These are phyloP conservation scores for Trichoderma sp. DNA, from an alignment of 2,329 filamentous ascomycete genomes.

Conservation along the genomic window DNA sequence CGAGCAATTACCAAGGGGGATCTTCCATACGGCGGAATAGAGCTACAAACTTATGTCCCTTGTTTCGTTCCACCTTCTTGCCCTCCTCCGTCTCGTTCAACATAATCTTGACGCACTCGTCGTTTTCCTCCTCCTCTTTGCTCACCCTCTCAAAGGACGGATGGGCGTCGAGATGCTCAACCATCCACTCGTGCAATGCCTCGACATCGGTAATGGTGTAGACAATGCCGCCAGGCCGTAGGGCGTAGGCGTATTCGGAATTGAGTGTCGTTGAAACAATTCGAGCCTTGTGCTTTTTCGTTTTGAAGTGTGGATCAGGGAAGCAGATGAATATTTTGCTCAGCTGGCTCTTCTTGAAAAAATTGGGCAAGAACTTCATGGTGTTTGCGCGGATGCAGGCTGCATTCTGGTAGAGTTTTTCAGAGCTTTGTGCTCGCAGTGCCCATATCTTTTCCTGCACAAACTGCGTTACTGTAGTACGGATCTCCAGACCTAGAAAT, in stretches of 20 bases:
- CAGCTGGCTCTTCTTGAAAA: slow-evolving; percentile 80
- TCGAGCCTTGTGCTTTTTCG: slow-evolving; percentile 92
- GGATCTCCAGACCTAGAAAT: slow-evolving; percentile 80
- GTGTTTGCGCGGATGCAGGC: slow-evolving; percentile 88
- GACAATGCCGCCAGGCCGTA: slow-evolving; percentile 79
- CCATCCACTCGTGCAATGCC: slow-evolving; percentile 92
- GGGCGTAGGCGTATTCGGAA: slow-evolving; percentile 88
- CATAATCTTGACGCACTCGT: slow-evolving; percentile 75
- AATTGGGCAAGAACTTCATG: slow-evolving; percentile 99
- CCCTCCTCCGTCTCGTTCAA: slow-evolving; percentile 88
- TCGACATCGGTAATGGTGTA: slow-evolving; percentile 99
- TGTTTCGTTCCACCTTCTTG: slow-evolving; percentile 92
- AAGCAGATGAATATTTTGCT: slow-evolving; percentile 97
- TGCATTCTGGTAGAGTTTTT: slow-evolving; percentile 75
- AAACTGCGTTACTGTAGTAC: slow-evolving; percentile 84
- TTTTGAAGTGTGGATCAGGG: slow-evolving; percentile 97
- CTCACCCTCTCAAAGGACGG: slow-evolving; percentile 75
- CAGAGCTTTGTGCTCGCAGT: slow-evolving; percentile 65
- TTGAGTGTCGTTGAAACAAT: slow-evolving; percentile 89
- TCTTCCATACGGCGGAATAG: slow-evolving; percentile 80
- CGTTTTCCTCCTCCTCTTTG: slow-evolving; percentile 65
- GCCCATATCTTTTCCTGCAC: slow-evolving; percentile 86
- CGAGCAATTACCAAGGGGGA: slow-evolving; percentile 66
- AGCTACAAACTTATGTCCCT: slow-evolving; percentile 87
- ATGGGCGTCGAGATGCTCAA: slow-evolving; percentile 77